Evolutionary conservation across 257 asterid species (phyloP).

Genomic region (Salvia miltiorrhiza): DNA sequence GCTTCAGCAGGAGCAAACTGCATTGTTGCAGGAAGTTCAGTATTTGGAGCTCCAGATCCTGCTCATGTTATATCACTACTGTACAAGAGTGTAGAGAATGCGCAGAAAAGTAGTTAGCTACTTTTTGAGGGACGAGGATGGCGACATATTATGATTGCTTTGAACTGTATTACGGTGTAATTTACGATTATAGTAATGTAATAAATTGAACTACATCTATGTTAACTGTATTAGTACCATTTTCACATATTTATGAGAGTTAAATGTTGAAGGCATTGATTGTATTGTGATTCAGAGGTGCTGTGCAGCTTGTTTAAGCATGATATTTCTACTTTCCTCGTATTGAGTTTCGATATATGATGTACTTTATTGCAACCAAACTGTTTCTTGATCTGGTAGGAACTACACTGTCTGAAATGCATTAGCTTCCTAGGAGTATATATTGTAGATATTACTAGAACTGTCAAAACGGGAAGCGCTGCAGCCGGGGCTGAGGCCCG

Average conservation of each 20-base stretch:
- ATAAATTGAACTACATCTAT: not conserved
- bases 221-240: not conserved
- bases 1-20: slow-evolving; percentile 90
- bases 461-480: too few species aligned
- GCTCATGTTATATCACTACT: slow-evolving; percentile 65
- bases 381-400: too few species aligned
- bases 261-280: not conserved
- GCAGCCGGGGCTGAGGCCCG: too few species aligned
- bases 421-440: not conserved
- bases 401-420: not conserved
- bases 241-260: not conserved
- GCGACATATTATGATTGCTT: not conserved
- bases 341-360: not conserved
- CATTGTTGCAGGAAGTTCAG: slow-evolving; percentile 89
- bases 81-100: slow-evolving; percentile 48
- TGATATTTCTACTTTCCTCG: not conserved
- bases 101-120: slow-evolving; percentile 27
- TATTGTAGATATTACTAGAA: too few species aligned
- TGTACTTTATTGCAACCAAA: too few species aligned
- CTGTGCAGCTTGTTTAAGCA: not conserved
- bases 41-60: slow-evolving; percentile 83
- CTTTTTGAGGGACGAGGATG: not conserved
- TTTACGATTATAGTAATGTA: not conserved
- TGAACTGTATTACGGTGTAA: not conserved
- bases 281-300: too few species aligned